Base-by-base conservation (phyloP, 352 stramenopile genomes). In the Phytopythium cucurbitacearum region DNA sequence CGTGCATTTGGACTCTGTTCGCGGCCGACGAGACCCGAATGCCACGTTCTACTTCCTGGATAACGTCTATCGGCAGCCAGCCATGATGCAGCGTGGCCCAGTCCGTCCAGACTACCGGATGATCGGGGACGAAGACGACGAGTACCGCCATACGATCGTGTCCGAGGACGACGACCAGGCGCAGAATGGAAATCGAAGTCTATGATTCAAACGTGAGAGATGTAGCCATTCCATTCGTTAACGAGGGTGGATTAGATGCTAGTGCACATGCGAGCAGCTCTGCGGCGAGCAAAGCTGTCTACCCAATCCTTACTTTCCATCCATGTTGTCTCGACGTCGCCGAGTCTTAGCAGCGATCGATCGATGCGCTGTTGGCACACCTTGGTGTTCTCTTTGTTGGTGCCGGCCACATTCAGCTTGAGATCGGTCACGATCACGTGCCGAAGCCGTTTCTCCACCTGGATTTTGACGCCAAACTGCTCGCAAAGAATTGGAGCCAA, bases 361-460 rank as follows among this genome's bases (percentile, higher is more conserved):
- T 68, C 70, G 16, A 87, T 71, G 9, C 71, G 73, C 40, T 87
- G 71, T 35, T 80, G 67, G 40, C 70, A 72, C 7, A 56, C 60
- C 41, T 70, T 69, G 13, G 64, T 52, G 44, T 71, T 76, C 2
- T 46, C 35, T 9, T 59, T 35, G 44, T 70, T 60, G 2, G 58
- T 52, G 7, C 53, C 54, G 16, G 51, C 51, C 15, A 86, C 59
- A 5, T 86, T 55, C 34, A 87, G 64, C 15, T 75, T 71, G 1
- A 90, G 48, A 47, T 90, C 79, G 13, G 74, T 88, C 39, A 85
- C 75, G 21, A 87, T 74, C 15, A 86, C 71, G 32, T 76, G 81
- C 12, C 74, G 72, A 9, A 87, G 50, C 8, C 72, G 65, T 53
- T 84, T 87, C 43, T 83, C 67, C 32, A 89, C 57, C n/a, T 78